Evolutionary conservation across 2,329 filamentous ascomycete species (phyloP).

Genomic region (Penicillium sp.): DNA sequence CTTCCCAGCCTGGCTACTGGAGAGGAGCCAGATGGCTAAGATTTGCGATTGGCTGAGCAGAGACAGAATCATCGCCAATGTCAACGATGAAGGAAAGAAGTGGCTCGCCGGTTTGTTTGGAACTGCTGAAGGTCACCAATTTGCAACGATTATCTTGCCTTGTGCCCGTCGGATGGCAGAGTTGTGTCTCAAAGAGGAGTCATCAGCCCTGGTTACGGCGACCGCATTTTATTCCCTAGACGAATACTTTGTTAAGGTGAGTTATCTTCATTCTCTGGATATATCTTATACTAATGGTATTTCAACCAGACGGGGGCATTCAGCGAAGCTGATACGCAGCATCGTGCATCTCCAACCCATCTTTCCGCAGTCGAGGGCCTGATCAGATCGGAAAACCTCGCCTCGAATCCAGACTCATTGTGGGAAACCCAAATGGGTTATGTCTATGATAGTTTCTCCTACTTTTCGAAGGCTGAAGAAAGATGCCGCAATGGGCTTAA

Average conservation of each 20-base stretch:
- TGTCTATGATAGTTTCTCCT: slow-evolving; percentile 15
- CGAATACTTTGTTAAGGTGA: too few species aligned
- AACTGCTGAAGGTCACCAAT: not conserved
- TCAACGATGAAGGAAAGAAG: not conserved
- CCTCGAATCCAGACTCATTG: slow-evolving; percentile 5
- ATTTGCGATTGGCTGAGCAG: slow-evolving; percentile 15
- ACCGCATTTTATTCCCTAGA: too few species aligned
- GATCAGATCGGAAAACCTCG: too few species aligned
- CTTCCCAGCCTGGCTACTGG: not conserved
- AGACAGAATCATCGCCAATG: not conserved
- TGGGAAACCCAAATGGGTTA: slow-evolving; percentile 27
- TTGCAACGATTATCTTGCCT: not conserved
- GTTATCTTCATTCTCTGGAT: too few species aligned
- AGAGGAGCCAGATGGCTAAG: not conserved
- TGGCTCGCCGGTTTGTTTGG: not conserved
- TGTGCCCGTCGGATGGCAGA: not conserved
- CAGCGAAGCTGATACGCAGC: too few species aligned
- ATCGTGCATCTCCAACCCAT: not conserved
- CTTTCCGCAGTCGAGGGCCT: not conserved
- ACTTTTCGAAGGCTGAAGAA: slow-evolving; percentile 16
- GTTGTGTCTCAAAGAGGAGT: not conserved
- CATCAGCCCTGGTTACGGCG: not conserved
- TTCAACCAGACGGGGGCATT: too few species aligned
- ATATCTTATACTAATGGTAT: too few species aligned
- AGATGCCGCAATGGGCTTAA: slow-evolving; percentile 20